Conservation (phyloP, 1,284 basidiomycete genomes). For the Gomphus bonarii region DNA sequence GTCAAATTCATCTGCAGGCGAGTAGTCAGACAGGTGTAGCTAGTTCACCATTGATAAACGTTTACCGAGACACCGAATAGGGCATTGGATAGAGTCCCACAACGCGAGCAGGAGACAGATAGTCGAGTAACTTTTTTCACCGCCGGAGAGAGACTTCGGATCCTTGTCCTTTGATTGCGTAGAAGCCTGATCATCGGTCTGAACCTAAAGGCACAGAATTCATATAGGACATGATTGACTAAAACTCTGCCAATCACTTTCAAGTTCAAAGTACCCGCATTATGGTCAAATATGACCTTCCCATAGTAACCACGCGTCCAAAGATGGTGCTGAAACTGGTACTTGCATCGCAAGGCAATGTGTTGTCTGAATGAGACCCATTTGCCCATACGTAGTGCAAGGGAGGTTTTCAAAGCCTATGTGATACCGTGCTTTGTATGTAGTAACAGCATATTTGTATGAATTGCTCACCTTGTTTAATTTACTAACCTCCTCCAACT, state of each 20-base stretch:
- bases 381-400: conserved; percentile 52
- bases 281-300: conserved; percentile 80
- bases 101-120: conserved; percentile 87
- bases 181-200: conserved; percentile 66
- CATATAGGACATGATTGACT: background rate
- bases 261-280: conserved; percentile 52
- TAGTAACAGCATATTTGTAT: conserved; percentile 5
- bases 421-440: background rate
- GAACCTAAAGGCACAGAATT: conserved; percentile 35
- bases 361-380: conserved; percentile 86
- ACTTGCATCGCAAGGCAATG: conserved; percentile 78
- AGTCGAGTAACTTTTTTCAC: conserved; percentile 96
- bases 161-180: conserved; percentile 65
- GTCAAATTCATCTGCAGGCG: conserved; percentile 68
- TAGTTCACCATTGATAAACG: conserved; percentile 15
- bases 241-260: conserved; percentile 34
- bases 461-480: conserved; percentile 39
- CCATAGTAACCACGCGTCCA: conserved; percentile 81
- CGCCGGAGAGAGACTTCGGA: conserved; percentile 77
- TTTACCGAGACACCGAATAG: conserved; percentile 85
- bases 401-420: conserved; percentile 54
- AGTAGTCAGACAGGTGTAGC: conserved; percentile 8
- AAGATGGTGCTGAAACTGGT: conserved; percentile 76
- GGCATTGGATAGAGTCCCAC: conserved; percentile 94
- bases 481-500: conserved; percentile 48